Evolutionary conservation across 169 alveolate species (phyloP), one percentile per base, ranked within the genome.

Genomic region (Theileria equi): DNA sequence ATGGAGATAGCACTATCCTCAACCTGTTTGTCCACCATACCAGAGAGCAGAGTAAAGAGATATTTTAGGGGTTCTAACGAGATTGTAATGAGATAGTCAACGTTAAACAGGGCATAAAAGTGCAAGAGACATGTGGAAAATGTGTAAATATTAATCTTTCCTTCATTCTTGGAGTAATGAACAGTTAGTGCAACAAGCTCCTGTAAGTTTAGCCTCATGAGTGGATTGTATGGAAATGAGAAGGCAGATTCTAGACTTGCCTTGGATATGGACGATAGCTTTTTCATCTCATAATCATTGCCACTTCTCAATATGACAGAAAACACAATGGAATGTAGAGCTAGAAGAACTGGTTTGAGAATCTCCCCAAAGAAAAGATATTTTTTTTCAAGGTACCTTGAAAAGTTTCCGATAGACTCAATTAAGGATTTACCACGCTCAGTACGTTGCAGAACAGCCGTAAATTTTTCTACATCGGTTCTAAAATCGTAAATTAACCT

Each of bases 21-120:
- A 54, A 66, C 1, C 59, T 54, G 52, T 53, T 67, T 7, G 57
- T 36, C 7, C 60, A 58, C 13, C 6, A 67, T 67, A 5, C 79
- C 69, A 5, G 79, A 23, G 0, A 67, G 45, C 1, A 53, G 49
- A 32, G 57, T 48, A 44, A 67, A 26, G 0, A 50, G 53, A 34
- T 67, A 57, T 21, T 67, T 67, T 43, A 67, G 19, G 5, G 70
- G 70, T 53, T 67, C 79, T 52, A 67, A 31, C 3, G 69, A 53
- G 5, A 54, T 29, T 6, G 54, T 58, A 7, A 13, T 1, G 35
- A 67, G 43, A 13, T 32, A 1, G 21, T 67, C 69, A 44, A 6
- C 50, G 16, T 53, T 50, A 5, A 67, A 25, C 5, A 49, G 25
- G 1, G 69, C 2, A 5, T 47, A 23, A 31, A 53, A 34, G 43